These are phyloP conservation scores for Pseudisothecium myosuroides DNA, from an alignment of 225 moss, liverwort and hornwort species.

Conservation along the genomic window DNA sequence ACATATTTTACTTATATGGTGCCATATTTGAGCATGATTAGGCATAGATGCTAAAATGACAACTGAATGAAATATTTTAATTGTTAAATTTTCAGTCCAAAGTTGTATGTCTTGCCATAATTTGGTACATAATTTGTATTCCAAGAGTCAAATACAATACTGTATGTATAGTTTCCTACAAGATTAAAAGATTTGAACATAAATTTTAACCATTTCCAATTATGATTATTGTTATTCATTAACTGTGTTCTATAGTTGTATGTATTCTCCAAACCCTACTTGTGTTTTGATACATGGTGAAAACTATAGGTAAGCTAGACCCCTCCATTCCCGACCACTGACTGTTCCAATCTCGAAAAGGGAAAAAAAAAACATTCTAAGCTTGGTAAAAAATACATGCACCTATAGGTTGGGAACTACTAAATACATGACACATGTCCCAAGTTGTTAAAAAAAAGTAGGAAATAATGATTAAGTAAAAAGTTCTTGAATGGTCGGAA, in stretches of 20 bases:
- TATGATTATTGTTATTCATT: neutral
- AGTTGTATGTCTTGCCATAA: neutral
- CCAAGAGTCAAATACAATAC: neutral
- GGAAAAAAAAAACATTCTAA: too few species aligned
- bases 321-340: too few species aligned
- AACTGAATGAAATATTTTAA: neutral
- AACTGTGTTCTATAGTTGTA: neutral
- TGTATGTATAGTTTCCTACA: fast-evolving
- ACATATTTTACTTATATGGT: neutral
- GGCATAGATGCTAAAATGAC: neutral
- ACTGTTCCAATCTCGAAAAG: too few species aligned
- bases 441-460: too few species aligned
- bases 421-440: too few species aligned
- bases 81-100: neutral
- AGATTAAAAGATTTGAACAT: neutral
- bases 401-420: too few species aligned
- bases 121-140: neutral
- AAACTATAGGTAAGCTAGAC: too few species aligned
- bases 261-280: too few species aligned
- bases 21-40: neutral
- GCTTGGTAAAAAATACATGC: too few species aligned
- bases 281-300: neutral
- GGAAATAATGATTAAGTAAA: too few species aligned
- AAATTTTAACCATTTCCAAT: neutral
- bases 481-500: too few species aligned